These are phyloP conservation scores for Penicillium robsamsonii DNA, from an alignment of 495 filamentous ascomycete species.

Conservation along the genomic window DNA sequence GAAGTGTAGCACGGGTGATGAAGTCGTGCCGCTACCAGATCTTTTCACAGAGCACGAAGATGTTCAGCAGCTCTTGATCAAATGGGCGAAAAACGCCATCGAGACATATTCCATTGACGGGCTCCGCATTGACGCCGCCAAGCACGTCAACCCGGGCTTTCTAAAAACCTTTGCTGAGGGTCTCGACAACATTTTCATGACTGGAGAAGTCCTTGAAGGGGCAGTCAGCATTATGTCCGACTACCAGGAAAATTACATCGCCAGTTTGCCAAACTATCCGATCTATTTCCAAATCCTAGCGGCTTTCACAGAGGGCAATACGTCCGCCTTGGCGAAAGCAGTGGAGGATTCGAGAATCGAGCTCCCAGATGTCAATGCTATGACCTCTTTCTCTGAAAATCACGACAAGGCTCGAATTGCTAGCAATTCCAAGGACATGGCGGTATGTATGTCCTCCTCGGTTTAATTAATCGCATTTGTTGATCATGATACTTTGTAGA, in stretches of 20 bases:
- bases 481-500: not conserved
- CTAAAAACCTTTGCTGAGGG: conserved; percentile 56
- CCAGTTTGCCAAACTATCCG: conserved; percentile 68
- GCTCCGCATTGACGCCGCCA: conserved; percentile 72
- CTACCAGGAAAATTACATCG: conserved; percentile 42
- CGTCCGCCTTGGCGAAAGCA: conserved; percentile 50
- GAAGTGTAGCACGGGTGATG: conserved; percentile 61
- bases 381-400: conserved; percentile 75
- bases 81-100: conserved; percentile 64
- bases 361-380: conserved; percentile 58
- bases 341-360: conserved; percentile 47
- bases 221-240: conserved; percentile 54
- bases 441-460: conserved; percentile 27
- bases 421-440: conserved; percentile 42
- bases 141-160: conserved; percentile 67
- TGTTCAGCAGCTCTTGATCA: conserved; percentile 54
- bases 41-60: conserved; percentile 60
- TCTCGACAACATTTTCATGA: conserved; percentile 58
- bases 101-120: conserved; percentile 72
- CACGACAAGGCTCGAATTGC: conserved; percentile 68
- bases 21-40: conserved; percentile 61
- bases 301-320: conserved; percentile 59
- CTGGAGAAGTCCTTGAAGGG: conserved; percentile 64
- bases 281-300: conserved; percentile 60
- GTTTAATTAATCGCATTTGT: not conserved